phyloP scores from a whole-genome alignment of 78 protist species.

The Chrysochromulina tobinii region DNA sequence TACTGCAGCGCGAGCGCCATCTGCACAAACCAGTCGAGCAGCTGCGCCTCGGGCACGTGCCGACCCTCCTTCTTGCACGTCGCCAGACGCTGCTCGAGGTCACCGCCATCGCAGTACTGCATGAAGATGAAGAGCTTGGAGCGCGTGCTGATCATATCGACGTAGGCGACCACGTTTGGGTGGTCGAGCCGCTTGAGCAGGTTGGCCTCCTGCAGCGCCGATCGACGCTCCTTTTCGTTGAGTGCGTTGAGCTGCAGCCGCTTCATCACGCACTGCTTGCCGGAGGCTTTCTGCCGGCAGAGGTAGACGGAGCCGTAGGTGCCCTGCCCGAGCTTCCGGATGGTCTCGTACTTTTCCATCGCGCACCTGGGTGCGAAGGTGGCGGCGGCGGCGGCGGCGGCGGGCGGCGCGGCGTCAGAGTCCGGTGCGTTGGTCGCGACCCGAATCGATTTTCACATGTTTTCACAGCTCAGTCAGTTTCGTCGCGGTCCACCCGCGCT shows the following conservation, averaged over 20 bases:
- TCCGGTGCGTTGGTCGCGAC: too few species aligned
- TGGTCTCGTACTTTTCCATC: background rate
- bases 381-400: too few species aligned
- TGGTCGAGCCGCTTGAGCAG: background rate
- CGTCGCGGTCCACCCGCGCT: too few species aligned
- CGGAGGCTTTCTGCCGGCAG: background rate
- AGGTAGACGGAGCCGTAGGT: conserved; percentile 18
- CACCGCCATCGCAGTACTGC: conserved; percentile 32
- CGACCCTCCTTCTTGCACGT: background rate
- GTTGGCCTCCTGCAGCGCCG: conserved; percentile 4
- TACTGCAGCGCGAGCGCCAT: conserved; percentile 31
- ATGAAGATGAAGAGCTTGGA: conserved; percentile 7
- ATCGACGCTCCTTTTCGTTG: background rate
- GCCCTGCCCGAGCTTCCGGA: background rate
- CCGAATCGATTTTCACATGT: too few species aligned
- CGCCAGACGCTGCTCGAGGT: background rate
- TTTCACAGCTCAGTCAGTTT: too few species aligned
- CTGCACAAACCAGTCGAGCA: conserved; percentile 20
- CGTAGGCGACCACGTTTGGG: conserved; percentile 27
- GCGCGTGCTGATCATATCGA: background rate
- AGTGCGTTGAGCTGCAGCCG: background rate
- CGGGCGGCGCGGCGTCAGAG: too few species aligned
- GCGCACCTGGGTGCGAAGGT: too few species aligned
- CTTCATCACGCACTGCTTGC: background rate
- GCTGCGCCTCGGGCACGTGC: background rate